phyloP scores from a whole-genome alignment of 2,329 filamentous ascomycete genomes.

The Fusarium sp. region DNA sequence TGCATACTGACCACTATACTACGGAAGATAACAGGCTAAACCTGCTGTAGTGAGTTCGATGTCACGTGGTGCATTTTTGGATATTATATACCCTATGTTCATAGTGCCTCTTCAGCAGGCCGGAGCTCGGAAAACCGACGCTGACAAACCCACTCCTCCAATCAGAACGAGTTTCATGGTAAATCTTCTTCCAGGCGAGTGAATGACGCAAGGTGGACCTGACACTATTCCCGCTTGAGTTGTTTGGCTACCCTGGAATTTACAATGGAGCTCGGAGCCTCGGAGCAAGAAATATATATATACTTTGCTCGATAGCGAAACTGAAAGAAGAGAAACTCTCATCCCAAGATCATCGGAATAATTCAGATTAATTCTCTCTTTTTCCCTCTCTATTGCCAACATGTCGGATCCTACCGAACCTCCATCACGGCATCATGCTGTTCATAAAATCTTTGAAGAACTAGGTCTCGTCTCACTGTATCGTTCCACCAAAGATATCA shows the following conservation, averaged over 20 bases:
- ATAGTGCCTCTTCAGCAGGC: fast-evolving
- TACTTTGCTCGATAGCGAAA: too few species aligned
- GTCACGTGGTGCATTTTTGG: fast-evolving
- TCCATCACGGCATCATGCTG: neutral
- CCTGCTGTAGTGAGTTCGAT: slow-evolving; percentile 16
- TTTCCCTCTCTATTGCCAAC: fast-evolving
- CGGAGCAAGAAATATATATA: slow-evolving; percentile 17
- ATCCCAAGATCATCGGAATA: fast-evolving
- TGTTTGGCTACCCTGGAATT: neutral
- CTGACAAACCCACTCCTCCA: neutral
- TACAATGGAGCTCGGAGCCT: slow-evolving; percentile 10
- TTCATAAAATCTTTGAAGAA: slow-evolving; percentile 29
- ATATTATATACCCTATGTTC: fast-evolving
- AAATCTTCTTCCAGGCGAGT: slow-evolving; percentile 1
- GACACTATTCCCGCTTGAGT: neutral
- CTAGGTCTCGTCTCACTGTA: slow-evolving; percentile 44
- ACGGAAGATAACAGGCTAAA: slow-evolving; percentile 20
- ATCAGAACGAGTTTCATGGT: neutral
- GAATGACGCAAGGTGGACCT: neutral
- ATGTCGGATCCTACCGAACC: neutral
- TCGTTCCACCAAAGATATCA: slow-evolving; percentile 44
- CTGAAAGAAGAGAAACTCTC: neutral
- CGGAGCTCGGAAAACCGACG: slow-evolving; percentile 2
- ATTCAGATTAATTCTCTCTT: fast-evolving
- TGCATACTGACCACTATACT: slow-evolving; percentile 36